Evolutionary conservation across 352 stramenopile genomes (phyloP).

Genomic region (Phytopythium cucurbitacearum): DNA sequence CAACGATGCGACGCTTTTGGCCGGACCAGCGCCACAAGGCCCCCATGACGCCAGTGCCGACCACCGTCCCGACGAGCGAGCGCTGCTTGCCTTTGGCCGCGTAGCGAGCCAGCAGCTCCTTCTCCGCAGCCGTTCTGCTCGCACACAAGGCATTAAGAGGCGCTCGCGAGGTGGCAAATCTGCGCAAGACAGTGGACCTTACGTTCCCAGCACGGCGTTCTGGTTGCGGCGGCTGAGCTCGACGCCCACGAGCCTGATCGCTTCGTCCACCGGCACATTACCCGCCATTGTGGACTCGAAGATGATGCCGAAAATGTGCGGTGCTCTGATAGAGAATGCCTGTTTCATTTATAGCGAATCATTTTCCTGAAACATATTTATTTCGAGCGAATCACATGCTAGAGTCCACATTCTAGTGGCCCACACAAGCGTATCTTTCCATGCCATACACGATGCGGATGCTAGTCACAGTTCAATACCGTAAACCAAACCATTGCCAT

Average conservation of each 20-base stretch:
- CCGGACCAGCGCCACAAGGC: slow-evolving; percentile 41
- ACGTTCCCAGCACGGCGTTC: slow-evolving; percentile 51
- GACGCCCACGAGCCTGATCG: slow-evolving; percentile 56
- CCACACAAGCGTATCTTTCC: too few species aligned
- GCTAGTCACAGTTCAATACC: background rate
- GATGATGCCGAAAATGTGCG: too few species aligned
- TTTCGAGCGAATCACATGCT: background rate
- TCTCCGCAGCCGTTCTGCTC: slow-evolving; percentile 57
- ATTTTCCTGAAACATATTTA: background rate
- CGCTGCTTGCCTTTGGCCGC: slow-evolving; percentile 41
- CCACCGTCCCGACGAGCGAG: slow-evolving; percentile 30
- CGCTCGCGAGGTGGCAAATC: background rate
- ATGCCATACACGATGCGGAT: background rate
- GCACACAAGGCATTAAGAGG: slow-evolving; percentile 2
- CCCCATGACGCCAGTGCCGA: slow-evolving; percentile 24
- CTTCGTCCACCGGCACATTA: slow-evolving; percentile 46
- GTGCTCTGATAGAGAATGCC: too few species aligned
- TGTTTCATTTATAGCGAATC: too few species aligned
- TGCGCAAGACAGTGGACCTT: slow-evolving; percentile 11
- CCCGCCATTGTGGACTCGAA: background rate
- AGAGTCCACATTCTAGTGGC: background rate
- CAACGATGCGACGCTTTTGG: slow-evolving; percentile 29
- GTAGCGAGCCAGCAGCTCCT: slow-evolving; percentile 52
- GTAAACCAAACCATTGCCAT: background rate
- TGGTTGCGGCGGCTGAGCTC: slow-evolving; percentile 53